phyloP scores from a whole-genome alignment of 495 filamentous ascomycete genomes.

The Xanthoparmelia taractica region DNA sequence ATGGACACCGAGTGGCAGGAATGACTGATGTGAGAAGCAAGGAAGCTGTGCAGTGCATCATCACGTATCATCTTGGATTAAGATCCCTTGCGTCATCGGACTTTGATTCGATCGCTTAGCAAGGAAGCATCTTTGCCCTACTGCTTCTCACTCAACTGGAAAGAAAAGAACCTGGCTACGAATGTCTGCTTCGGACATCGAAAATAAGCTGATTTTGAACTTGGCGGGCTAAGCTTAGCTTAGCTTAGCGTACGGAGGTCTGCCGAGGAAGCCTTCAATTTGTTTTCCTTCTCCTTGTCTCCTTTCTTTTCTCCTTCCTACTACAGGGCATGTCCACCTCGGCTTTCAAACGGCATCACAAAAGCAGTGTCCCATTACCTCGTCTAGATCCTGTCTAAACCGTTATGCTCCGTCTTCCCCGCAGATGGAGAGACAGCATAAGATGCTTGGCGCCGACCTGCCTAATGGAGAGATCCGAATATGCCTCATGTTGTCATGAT shows the following conservation, averaged over 20 bases:
- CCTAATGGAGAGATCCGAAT: conserved; percentile 1
- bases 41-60: too few relatives aligned
- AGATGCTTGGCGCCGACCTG: not conserved
- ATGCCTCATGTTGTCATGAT: conserved; percentile 3
- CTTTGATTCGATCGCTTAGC: too few relatives aligned
- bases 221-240: not conserved
- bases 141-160: too few relatives aligned
- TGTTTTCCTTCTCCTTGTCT: not conserved
- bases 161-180: too few relatives aligned
- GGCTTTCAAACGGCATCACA: not conserved
- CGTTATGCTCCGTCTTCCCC: not conserved
- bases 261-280: not conserved
- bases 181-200: too few relatives aligned
- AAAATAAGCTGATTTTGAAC: too few relatives aligned
- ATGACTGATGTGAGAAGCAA: too few relatives aligned
- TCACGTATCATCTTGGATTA: too few relatives aligned
- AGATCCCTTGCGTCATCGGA: too few relatives aligned
- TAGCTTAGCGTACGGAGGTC: not conserved
- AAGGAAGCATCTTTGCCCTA: too few relatives aligned
- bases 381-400: not conserved
- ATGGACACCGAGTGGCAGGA: too few relatives aligned
- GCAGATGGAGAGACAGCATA: not conserved
- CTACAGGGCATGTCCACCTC: not conserved
- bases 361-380: not conserved
- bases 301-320: not conserved